Evolutionary conservation across 768 basidiomycete genomes (phyloP).

Genomic region (Hygrocybe coccinea): DNA sequence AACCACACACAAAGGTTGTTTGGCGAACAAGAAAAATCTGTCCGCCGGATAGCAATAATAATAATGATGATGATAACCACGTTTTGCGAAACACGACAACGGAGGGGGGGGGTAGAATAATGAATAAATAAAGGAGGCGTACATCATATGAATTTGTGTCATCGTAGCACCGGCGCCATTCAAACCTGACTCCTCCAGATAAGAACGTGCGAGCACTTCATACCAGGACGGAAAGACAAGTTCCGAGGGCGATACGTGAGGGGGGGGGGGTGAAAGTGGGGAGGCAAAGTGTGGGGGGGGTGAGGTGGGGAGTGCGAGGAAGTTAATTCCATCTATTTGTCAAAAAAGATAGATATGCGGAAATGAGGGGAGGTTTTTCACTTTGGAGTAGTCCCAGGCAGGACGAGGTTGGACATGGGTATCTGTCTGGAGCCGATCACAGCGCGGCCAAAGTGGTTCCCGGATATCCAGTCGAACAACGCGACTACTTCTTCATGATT

Average conservation of each 20-base stretch:
- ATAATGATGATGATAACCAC: too few relatives aligned
- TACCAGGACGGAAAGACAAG: too few relatives aligned
- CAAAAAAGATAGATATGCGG: too few relatives aligned
- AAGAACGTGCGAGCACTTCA: slow-evolving; percentile 62
- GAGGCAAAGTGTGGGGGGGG: slow-evolving; percentile 7
- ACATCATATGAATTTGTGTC: slow-evolving; percentile 58
- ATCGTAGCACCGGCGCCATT: slow-evolving; percentile 56
- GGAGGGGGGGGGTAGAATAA: too few relatives aligned
- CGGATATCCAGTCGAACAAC: slow-evolving; percentile 46
- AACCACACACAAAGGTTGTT: too few relatives aligned
- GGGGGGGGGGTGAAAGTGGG: slow-evolving; percentile 17
- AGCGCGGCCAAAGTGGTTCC: slow-evolving; percentile 52
- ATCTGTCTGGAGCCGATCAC: slow-evolving; percentile 50
- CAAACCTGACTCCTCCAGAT: slow-evolving; percentile 53
- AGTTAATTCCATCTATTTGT: too few relatives aligned
- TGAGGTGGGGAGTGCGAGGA: slow-evolving; percentile 6
- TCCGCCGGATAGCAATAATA: too few relatives aligned
- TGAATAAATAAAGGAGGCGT: slow-evolving; percentile 23
- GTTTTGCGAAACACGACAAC: too few relatives aligned
- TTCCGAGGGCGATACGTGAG: too few relatives aligned
- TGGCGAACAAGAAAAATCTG: not conserved
- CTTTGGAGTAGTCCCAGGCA: slow-evolving; percentile 47
- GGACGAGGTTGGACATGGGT: slow-evolving; percentile 61
- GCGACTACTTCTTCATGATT: slow-evolving; percentile 49
- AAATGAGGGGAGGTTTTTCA: slow-evolving; percentile 24